Evolutionary conservation across 1,139 yeast species (phyloP), one percentile per base, ranked within the genome.

Genomic region (Yamadazyma kanchanaburiensis): DNA sequence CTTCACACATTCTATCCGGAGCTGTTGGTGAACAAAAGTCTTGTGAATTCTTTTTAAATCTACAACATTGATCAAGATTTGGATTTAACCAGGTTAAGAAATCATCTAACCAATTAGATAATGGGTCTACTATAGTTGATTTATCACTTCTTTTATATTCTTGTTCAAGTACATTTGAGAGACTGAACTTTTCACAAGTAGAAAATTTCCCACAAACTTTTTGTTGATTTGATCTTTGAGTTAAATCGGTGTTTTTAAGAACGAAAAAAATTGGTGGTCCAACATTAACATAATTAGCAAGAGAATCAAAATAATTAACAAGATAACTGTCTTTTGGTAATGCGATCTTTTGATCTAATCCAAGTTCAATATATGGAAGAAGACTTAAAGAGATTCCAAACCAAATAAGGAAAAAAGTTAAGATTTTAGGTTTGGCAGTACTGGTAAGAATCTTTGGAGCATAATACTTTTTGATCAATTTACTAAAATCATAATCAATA

Each of bases 241-340:
- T 84, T 3, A 83, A 64, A 46, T 86, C 81, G 31, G 77, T 52
- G 34, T 74, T 77, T 33, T 74, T 73, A 13, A 86, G 76, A 19
- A 91, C 89, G 54, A 87, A 83, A 49, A 84, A 91, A 1, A 86
- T 72, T 0, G 98, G 98, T 1, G 98, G 96, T 0, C 97, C 98
- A 3, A 84, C 83, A 40, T 83, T 80, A 37, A 91, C 65, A 49
- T 80, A 83, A 3, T 68, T 56, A 49, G 82, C 84, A 10, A 88
- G 66, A 30, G 91, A 88, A 40, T 81, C 64, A 58, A 85, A 91
- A 53, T 91, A 91, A 32, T 76, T 69, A 21, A 87, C 78, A 45
- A 91, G 60, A 47, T 88, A 86, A 0, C 96, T 88, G 33, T 75
- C 88, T 4, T 70, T 59, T 0, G 97, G 97, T 11, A 91, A 72